Base-by-base conservation (phyloP, 129 eudicot species). In the Flaveria brownii region DNA sequence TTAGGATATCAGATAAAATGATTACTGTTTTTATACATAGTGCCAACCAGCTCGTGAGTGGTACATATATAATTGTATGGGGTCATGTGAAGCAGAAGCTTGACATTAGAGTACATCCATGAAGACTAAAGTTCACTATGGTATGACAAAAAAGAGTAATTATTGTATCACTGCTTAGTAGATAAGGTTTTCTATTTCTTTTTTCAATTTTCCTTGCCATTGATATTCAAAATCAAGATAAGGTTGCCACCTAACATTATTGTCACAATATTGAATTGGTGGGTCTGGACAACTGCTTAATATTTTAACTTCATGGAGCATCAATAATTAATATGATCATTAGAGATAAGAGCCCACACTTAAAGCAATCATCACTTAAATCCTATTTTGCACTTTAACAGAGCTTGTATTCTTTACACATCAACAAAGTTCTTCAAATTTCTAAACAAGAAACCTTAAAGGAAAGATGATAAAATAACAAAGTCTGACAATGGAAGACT, bases 111-210 rank as follows among this genome's bases (percentile, higher is more conserved):
- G 68, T 41, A 66, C 45, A 36, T 45, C 73, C 10, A 25, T 77
- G 18, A 22, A 41, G 0, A 77, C 42, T 67, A 70, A 70, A 45
- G 22, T 59, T 52, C 41, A 56, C 18, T 60, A 77, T 28, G 6
- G 26, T 20, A 22, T 50, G 70, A 59, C 50, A n/a, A 30, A 59
- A 12, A 12, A 1, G 74, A 76, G 45, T 49, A 13, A 76, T 52
- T 25, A 69, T 69, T 77, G 74, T 60, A 78, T 73, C 20, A 51
- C 22, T 20, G 10, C 9, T 47, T 39, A 60, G 59, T 52, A 52
- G 73, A 79, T 72, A 79, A 72, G 57, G 23, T 43, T 33, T 26
- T 49, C 18, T 11, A 49, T 70, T 45, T 78, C 70, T 61, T 69
- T 36, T 59, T 25, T 56, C 30, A 6, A n/a, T 28, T 6, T 11